These are phyloP conservation scores for Acanthamoeba castellanii DNA, from an alignment of 208 protist genomes.

Conservation along the genomic window DNA sequence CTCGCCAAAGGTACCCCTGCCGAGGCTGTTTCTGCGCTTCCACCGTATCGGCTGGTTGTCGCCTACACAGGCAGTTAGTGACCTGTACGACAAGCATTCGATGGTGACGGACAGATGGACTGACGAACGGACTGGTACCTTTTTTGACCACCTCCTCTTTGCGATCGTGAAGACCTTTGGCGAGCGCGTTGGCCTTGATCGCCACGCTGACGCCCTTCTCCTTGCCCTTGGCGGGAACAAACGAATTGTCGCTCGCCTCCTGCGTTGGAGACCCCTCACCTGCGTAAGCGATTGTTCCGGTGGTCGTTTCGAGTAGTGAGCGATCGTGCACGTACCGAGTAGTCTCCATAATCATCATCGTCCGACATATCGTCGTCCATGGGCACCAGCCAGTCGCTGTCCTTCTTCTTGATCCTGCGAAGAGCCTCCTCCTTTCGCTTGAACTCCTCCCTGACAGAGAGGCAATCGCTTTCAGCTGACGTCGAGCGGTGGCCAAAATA, in stretches of 20 bases:
- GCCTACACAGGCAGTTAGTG: not conserved
- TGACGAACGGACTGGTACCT: not conserved
- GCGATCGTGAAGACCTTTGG: slow-evolving; percentile 10
- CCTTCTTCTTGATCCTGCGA: slow-evolving; percentile 22
- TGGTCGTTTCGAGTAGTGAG: not conserved
- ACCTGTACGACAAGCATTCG: not conserved
- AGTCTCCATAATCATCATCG: not conserved
- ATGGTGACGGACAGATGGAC: not conserved
- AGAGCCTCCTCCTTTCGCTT: slow-evolving; percentile 57
- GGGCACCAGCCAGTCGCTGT: slow-evolving; percentile 58
- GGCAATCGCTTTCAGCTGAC: not conserved
- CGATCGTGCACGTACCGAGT: not conserved
- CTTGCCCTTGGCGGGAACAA: not conserved
- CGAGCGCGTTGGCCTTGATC: slow-evolving; percentile 36
- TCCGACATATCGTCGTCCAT: not conserved
- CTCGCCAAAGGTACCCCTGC: slow-evolving; percentile 58
- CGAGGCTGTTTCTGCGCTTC: slow-evolving; percentile 50
- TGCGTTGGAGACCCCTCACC: not conserved
- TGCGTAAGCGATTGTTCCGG: not conserved
- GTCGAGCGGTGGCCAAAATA: not conserved
- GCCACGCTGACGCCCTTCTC: not conserved
- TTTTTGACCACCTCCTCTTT: slow-evolving; percentile 25
- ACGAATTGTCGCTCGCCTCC: not conserved
- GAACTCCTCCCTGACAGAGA: slow-evolving; percentile 30
- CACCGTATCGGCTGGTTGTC: slow-evolving; percentile 27